Evolutionary conservation across 2,329 filamentous ascomycete species (phyloP), one percentile per base, ranked within the genome.

Genomic region (Colletotrichum aenigma): DNA sequence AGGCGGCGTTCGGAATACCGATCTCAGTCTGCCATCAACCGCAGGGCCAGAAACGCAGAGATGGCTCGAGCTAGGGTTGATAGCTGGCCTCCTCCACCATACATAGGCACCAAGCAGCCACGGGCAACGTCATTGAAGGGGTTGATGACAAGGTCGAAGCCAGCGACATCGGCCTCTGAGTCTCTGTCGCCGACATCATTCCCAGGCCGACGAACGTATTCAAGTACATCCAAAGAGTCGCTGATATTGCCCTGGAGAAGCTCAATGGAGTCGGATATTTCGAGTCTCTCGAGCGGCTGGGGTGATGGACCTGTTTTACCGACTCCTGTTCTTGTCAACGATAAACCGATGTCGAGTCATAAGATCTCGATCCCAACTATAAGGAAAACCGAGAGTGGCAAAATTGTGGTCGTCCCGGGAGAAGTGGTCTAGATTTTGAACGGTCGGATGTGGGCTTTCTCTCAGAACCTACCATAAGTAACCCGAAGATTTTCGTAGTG

Each of bases 221-320:
- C 64, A 7, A 68, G 52, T 15, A 32, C 36, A 5, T 68, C 70
- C 4, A 55, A 28, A 24, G 52, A 72, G 21, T 72, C 52, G 5
- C 18, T 72, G 1, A 30, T 68, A 16, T 6, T 61, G 15, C 70
- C 70, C 4, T 68, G 34, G 64, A 34, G 70, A 7, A 62, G 55
- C 28, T 72, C 70, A 12, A 24, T 61, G 3, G 48, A 21, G 7
- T 68, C 64, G 6, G 55, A 48, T 30, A 6, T 61, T 10, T 72
- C 64, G 7, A 72, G 70, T 26, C 55, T 72, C 7, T 72, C 55
- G 6, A 72, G 70, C 34, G 64, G 70, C 21, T 72, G 70, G 70
- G 64, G 55, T 7, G 64, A 71, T 12, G 70, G 70, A 7, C 70
- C 55, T 24, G 7, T 36, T 5, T 62, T 68, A 13, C 64, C 64